Evolutionary conservation across 1,139 yeast species (phyloP).

Genomic region (Pichia sp.): DNA sequence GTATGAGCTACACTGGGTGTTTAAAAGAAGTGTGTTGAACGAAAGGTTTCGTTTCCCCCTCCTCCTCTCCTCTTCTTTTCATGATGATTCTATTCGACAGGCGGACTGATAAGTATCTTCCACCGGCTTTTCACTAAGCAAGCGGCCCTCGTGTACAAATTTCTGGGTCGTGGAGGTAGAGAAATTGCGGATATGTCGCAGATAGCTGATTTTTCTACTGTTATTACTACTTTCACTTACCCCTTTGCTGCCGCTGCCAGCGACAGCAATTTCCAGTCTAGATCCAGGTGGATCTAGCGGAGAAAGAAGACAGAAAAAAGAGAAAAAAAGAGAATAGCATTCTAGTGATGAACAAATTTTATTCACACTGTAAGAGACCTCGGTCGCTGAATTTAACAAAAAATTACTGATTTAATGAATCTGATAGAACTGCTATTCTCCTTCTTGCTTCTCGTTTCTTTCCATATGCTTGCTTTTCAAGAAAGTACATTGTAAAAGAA

Average conservation of each 20-base stretch:
- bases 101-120: constrained; percentile 62
- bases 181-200: constrained; percentile 67
- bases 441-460: neutral
- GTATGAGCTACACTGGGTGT: constrained; percentile 50
- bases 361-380: constrained; percentile 38
- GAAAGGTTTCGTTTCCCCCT: neutral
- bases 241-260: neutral
- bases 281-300: constrained; percentile 18
- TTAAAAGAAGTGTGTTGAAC: neutral
- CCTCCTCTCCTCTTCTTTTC: constrained; percentile 33
- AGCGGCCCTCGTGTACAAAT: constrained; percentile 63
- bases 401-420: constrained; percentile 73
- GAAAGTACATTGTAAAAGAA: neutral
- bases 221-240: neutral
- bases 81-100: constrained; percentile 62
- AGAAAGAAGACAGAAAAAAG: constrained; percentile 14
- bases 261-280: constrained; percentile 6
- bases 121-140: constrained; percentile 50
- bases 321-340: neutral
- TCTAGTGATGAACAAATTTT: constrained; percentile 32
- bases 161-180: constrained; percentile 48
- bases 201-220: constrained; percentile 27
- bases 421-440: constrained; percentile 39
- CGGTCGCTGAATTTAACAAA: constrained; percentile 27
- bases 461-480: neutral